Conservation (phyloP, 495 filamentous ascomycete genomes). For the Pyronema omphalodes region DNA sequence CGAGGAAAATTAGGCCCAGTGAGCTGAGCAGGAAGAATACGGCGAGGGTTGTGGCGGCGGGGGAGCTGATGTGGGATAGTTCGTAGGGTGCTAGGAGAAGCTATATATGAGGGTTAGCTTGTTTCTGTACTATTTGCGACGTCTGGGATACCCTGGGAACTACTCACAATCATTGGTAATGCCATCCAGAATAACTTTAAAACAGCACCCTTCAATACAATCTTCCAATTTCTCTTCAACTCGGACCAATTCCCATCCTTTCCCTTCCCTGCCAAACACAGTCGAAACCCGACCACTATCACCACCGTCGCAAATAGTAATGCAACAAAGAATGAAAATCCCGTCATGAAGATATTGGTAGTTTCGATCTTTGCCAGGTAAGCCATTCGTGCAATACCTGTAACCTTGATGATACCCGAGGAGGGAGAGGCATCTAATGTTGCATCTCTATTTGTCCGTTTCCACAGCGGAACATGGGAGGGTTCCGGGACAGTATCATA, state of each 20-base stretch:
- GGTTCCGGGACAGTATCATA: not conserved
- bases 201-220: conserved; percentile 66
- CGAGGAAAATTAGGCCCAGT: too few species aligned
- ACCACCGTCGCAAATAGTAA: conserved; percentile 44
- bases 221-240: conserved; percentile 56
- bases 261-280: conserved; percentile 21
- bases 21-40: conserved; percentile 49
- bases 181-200: conserved; percentile 23
- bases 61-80: conserved; percentile 62
- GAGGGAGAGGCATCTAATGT: conserved; percentile 24
- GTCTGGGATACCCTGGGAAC: too few species aligned
- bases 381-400: conserved; percentile 69
- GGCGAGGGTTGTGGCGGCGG: conserved; percentile 72
- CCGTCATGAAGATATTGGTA: conserved; percentile 83
- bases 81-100: conserved; percentile 78
- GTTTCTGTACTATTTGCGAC: conserved; percentile 11
- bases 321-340: conserved; percentile 61
- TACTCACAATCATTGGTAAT: not conserved
- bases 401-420: conserved; percentile 39
- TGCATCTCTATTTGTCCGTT: too few species aligned
- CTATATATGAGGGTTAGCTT: conserved; percentile 50
- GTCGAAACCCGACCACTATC: conserved; percentile 45
- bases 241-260: conserved; percentile 74
- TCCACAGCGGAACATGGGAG: too few species aligned
- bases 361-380: conserved; percentile 65